A percentile compares a stretch with the other conserved stretches of the same genome.
Evolutionary conservation across 2,329 filamentous ascomycete genomes (phyloP).

Genomic region (Tolypocladium amazonense): DNA sequence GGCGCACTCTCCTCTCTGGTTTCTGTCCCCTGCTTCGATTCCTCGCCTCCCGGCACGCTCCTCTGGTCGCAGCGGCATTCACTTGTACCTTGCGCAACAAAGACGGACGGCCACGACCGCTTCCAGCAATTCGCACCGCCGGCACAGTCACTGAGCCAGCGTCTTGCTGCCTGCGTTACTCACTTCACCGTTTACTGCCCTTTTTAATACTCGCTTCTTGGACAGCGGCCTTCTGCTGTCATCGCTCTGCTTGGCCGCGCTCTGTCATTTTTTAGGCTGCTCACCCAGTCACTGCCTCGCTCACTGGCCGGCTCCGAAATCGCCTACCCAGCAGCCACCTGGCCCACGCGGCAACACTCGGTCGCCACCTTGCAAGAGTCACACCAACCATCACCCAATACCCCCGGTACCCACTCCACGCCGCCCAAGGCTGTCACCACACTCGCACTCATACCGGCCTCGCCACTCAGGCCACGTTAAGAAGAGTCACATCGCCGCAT

Average conservation of each 20-base stretch:
- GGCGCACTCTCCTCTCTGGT: slow-evolving; percentile 18
- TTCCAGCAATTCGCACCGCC: not conserved
- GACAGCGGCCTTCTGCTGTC: not conserved
- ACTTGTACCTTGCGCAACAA: slow-evolving; percentile 35
- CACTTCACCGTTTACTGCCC: not conserved
- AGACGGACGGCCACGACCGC: not conserved
- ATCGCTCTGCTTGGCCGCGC: slow-evolving; percentile 1
- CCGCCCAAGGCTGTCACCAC: slow-evolving; percentile 12
- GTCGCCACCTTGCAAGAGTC: slow-evolving; percentile 27
- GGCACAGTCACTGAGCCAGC: not conserved
- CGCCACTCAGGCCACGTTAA: slow-evolving; percentile 22
- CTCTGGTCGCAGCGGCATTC: slow-evolving; percentile 33
- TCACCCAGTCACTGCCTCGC: slow-evolving; percentile 12
- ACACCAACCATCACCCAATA: slow-evolving; percentile 15
- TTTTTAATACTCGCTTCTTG: not conserved
- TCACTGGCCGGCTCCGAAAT: slow-evolving; percentile 21
- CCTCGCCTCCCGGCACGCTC: not conserved
- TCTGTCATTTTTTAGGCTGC: slow-evolving; percentile 1
- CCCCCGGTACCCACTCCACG: slow-evolving; percentile 14
- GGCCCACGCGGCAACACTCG: slow-evolving; percentile 18
- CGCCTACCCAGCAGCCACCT: slow-evolving; percentile 23
- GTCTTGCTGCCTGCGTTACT: not conserved
- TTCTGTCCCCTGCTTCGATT: slow-evolving; percentile 5
- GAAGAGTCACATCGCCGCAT: slow-evolving; percentile 22
- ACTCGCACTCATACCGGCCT: slow-evolving; percentile 8